phyloP scores from a whole-genome alignment of 2,329 filamentous ascomycete species.

The Botrytis deweyae region DNA sequence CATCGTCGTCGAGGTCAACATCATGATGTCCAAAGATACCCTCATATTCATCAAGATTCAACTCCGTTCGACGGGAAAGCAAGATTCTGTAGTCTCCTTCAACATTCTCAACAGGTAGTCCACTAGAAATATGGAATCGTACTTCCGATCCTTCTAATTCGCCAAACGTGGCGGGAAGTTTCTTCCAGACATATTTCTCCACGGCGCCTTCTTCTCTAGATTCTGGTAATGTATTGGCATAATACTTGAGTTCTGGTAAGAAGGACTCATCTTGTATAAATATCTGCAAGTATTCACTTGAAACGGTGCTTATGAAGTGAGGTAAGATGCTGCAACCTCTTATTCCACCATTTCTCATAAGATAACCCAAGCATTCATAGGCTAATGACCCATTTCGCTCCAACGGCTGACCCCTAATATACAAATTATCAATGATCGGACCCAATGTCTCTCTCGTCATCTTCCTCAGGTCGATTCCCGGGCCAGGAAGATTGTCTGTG shows the following conservation, averaged over 20 bases:
- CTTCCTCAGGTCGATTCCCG: background rate
- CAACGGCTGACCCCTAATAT: background rate
- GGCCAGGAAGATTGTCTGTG: background rate
- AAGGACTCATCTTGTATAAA: background rate
- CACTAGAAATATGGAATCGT: background rate
- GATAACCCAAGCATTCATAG: background rate
- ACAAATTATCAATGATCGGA: background rate
- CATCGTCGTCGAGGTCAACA: background rate
- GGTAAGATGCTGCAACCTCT: background rate
- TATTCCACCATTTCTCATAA: conserved; percentile 3
- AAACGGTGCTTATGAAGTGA: background rate
- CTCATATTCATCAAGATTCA: background rate
- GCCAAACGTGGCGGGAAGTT: background rate
- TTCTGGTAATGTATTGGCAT: background rate
- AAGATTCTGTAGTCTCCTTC: background rate
- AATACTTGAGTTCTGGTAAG: background rate
- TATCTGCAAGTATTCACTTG: background rate
- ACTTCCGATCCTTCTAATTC: background rate
- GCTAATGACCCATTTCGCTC: background rate
- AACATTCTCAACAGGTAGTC: background rate
- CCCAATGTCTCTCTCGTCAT: background rate
- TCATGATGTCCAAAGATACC: background rate
- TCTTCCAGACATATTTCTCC: background rate
- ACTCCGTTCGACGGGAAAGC: background rate
- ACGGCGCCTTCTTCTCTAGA: too few relatives aligned